phyloP scores from a whole-genome alignment of 768 basidiomycete genomes.

The Calocybe indica region DNA sequence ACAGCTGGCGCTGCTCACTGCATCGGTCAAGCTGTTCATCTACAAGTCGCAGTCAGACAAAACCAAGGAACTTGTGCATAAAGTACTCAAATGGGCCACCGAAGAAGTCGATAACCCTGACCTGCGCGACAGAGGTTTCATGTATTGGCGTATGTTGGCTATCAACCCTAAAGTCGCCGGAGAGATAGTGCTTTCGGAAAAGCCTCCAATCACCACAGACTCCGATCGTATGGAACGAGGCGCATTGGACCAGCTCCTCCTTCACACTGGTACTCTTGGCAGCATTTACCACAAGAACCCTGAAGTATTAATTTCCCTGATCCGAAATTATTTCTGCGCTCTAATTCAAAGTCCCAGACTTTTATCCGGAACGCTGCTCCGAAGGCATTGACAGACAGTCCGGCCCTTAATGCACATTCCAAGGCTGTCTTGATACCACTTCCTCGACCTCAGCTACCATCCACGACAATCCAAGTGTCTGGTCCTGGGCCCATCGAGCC shows the following conservation, averaged over 20 bases:
- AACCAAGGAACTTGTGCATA: conserved; percentile 86
- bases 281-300: conserved; percentile 99
- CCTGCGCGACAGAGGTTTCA: conserved; percentile 93
- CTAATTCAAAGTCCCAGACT: conserved; percentile 42
- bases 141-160: conserved; percentile 98
- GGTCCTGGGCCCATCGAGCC: conserved; percentile 63
- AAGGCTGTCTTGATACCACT: conserved; percentile 64
- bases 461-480: conserved; percentile 39
- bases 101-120: conserved; percentile 99
- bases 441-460: conserved; percentile 43
- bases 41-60: conserved; percentile 80
- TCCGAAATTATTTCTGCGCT: not conserved
- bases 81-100: conserved; percentile 94
- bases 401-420: conserved; percentile 82
- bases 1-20: conserved; percentile 90
- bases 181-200: conserved; percentile 87
- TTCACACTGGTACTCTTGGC: conserved; percentile 91
- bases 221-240: conserved; percentile 97
- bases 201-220: conserved; percentile 96
- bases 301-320: conserved; percentile 45
- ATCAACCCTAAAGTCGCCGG: conserved; percentile 85
- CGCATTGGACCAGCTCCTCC: conserved; percentile 86
- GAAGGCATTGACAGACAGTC: conserved; percentile 79
- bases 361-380: conserved; percentile 90
- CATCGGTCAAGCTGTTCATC: conserved; percentile 93